These are phyloP conservation scores for Amanita polypyramis DNA, from an alignment of 768 basidiomycete genomes.

Conservation along the genomic window DNA sequence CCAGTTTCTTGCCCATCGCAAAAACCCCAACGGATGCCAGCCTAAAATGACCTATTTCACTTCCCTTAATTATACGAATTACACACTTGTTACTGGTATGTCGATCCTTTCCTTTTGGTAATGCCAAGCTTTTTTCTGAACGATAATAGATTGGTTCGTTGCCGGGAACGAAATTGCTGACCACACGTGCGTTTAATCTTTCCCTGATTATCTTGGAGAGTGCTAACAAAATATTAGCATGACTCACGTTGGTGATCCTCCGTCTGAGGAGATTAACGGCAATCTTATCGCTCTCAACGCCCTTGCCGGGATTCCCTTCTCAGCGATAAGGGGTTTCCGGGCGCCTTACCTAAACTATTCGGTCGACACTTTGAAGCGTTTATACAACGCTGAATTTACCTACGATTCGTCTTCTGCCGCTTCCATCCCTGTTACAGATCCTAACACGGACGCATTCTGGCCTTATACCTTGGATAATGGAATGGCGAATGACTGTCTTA, in stretches of 20 bases:
- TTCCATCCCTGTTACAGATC: constrained; percentile 55
- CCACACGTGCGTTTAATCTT: constrained; percentile 43
- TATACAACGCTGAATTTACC: constrained; percentile 47
- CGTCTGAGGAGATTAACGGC: constrained; percentile 60
- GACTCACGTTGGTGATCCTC: constrained; percentile 63
- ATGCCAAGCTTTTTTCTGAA: constrained; percentile 1
- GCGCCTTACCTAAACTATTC: constrained; percentile 67
- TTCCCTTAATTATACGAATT: constrained; percentile 66
- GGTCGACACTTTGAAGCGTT: constrained; percentile 46
- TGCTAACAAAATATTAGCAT: constrained; percentile 34
- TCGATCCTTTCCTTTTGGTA: neutral
- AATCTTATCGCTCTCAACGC: constrained; percentile 74
- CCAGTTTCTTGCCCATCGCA: constrained; percentile 62
- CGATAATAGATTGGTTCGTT: constrained; percentile 55
- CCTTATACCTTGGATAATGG: constrained; percentile 77
- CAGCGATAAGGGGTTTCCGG: constrained; percentile 59
- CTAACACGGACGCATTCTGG: constrained; percentile 69
- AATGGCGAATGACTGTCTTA: constrained; percentile 67
- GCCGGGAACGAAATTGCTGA: constrained; percentile 80
- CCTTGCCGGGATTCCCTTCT: constrained; percentile 65
- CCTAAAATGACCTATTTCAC: constrained; percentile 72
- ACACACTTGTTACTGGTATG: constrained; percentile 53
- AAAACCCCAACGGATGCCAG: constrained; percentile 69
- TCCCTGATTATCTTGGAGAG: neutral
- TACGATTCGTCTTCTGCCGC: constrained; percentile 62